These are phyloP conservation scores for Rutstroemia sp. DNA, from an alignment of 2,329 filamentous ascomycete species.

Conservation along the genomic window DNA sequence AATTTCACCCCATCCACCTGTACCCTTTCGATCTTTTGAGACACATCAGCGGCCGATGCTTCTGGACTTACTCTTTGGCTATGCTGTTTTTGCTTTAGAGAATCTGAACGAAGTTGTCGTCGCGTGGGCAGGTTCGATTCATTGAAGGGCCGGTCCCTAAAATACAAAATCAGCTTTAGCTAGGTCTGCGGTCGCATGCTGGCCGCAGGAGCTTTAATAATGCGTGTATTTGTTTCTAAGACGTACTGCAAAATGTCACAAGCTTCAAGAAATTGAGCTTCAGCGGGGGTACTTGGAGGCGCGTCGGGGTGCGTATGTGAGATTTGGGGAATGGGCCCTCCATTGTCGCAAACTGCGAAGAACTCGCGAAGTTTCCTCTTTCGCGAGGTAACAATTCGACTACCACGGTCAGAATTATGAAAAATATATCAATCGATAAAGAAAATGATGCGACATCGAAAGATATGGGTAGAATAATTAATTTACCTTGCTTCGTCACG, in stretches of 20 bases:
- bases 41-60: conserved; percentile 11
- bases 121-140: conserved; percentile 46
- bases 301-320: conserved; percentile 50
- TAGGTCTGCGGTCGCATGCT: neutral
- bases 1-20: conserved; percentile 22
- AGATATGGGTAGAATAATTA: conserved; percentile 11
- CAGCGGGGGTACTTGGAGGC: conserved; percentile 42
- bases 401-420: conserved; percentile 33
- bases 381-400: conserved; percentile 71
- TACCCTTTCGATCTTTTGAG: conserved; percentile 16
- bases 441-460: conserved; percentile 19
- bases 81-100: conserved; percentile 33
- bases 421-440: conserved; percentile 20
- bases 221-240: neutral
- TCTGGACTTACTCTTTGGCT: conserved; percentile 21
- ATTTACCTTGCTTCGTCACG: conserved; percentile 55
- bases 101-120: conserved; percentile 38
- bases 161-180: conserved; percentile 21
- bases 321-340: conserved; percentile 50
- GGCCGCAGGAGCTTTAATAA: neutral
- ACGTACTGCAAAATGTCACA: conserved; percentile 56
- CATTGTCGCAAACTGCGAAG: conserved; percentile 68
- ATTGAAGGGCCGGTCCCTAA: conserved; percentile 42
- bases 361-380: conserved; percentile 89
- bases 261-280: conserved; percentile 49